Conservation (phyloP, 108 stramenopile species). For the Cyclotella distinguenda region DNA sequence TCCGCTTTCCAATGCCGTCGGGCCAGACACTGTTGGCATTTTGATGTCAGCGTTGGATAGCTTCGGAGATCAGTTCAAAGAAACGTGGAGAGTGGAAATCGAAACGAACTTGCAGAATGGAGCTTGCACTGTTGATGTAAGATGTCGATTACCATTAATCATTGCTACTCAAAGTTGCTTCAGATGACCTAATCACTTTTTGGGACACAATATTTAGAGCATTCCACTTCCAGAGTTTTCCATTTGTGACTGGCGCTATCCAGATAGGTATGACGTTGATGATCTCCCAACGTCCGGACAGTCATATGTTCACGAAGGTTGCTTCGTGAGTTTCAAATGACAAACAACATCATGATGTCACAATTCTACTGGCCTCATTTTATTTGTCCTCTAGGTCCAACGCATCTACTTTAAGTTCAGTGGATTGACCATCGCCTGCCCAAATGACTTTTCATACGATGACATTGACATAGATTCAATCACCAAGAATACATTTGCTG, state of each 20-base stretch:
- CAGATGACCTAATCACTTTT: neutral
- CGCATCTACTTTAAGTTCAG: conserved; percentile 30
- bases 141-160: neutral
- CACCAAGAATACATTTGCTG: conserved; percentile 17
- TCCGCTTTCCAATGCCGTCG: conserved; percentile 19
- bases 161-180: neutral
- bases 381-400: too few relatives aligned
- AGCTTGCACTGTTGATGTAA: conserved; percentile 16
- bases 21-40: conserved; percentile 15
- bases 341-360: neutral
- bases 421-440: conserved; percentile 23
- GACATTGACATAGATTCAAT: conserved; percentile 25
- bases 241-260: conserved; percentile 36
- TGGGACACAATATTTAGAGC: neutral
- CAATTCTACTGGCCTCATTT: neutral
- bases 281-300: conserved; percentile 31
- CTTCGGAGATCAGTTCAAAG: conserved; percentile 12
- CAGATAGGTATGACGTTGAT: conserved; percentile 27
- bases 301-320: conserved; percentile 15
- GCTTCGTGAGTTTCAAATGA: neutral
- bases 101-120: conserved; percentile 11
- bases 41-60: conserved; percentile 20
- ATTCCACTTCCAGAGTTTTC: conserved; percentile 28
- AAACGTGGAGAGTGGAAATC: conserved; percentile 17
- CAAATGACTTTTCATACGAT: conserved; percentile 24